phyloP scores from a whole-genome alignment of 2,329 filamentous ascomycete species.

The Aspergillus sp. region DNA sequence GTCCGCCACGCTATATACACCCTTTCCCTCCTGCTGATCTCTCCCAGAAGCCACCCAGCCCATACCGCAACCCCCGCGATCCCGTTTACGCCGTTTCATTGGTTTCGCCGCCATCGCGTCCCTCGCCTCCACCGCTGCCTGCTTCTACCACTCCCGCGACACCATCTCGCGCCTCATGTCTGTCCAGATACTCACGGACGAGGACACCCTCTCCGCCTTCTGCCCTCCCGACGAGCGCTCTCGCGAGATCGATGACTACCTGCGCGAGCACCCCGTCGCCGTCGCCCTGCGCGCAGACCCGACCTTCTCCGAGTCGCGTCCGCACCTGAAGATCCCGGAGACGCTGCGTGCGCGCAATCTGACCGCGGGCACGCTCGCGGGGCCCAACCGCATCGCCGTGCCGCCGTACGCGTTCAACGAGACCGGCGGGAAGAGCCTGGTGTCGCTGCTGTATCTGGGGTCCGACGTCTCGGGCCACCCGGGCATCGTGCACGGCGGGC shows the following conservation, averaged over 20 bases:
- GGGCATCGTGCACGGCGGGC: conserved; percentile 79
- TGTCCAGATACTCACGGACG: conserved; percentile 50
- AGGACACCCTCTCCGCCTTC: conserved; percentile 63
- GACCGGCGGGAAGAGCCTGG: conserved; percentile 56
- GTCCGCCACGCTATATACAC: too few species aligned
- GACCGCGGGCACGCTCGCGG: conserved; percentile 69
- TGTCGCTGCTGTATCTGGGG: conserved; percentile 69
- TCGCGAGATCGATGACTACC: conserved; percentile 58
- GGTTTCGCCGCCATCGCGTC: conserved; percentile 29
- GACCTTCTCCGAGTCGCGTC: conserved; percentile 65
- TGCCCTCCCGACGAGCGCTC: conserved; percentile 44
- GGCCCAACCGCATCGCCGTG: conserved; percentile 65
- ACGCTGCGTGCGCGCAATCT: conserved; percentile 63
- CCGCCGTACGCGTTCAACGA: conserved; percentile 73
- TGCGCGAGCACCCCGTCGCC: conserved; percentile 67
- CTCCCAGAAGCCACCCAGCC: neutral
- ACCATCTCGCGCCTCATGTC: conserved; percentile 25
- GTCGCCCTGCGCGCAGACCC: conserved; percentile 57
- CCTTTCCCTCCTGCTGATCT: neutral
- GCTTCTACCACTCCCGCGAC: conserved; percentile 17
- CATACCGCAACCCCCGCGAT: conserved; percentile 13
- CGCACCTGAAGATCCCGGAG: conserved; percentile 76
- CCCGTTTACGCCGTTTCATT: conserved; percentile 24
- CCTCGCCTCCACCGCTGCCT: conserved; percentile 24
- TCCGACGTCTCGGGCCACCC: conserved; percentile 77